A percentile compares a stretch with the other conserved stretches of the same genome.
These are phyloP conservation scores for Capsicum chinense DNA, from an alignment of 257 asterid genomes.

Conservation along the genomic window DNA sequence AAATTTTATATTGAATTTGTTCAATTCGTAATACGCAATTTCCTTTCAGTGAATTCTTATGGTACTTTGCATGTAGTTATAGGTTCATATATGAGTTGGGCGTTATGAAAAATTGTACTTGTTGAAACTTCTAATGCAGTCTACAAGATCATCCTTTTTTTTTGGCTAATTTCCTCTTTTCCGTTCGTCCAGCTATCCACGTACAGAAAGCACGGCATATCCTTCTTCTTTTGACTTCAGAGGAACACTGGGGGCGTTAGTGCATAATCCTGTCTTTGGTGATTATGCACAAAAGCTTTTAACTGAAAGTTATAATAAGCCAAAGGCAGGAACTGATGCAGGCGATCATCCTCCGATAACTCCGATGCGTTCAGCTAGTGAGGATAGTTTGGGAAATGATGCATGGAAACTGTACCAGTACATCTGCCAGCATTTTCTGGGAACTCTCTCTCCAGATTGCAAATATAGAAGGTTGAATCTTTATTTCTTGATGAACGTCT, in stretches of 20 bases:
- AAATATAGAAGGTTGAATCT: slow-evolving; percentile 64
- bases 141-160: slow-evolving; percentile 3
- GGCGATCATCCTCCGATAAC: slow-evolving; percentile 98
- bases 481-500: background rate
- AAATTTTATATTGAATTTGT: background rate
- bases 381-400: slow-evolving; percentile 77
- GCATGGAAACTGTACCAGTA: slow-evolving; percentile 86
- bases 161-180: slow-evolving; percentile 29
- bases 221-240: slow-evolving; percentile 87
- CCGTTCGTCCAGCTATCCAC: slow-evolving; percentile 69
- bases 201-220: slow-evolving; percentile 94
- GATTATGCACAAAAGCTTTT: slow-evolving; percentile 65
- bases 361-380: slow-evolving; percentile 83
- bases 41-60: background rate
- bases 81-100: background rate
- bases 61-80: background rate
- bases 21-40: background rate
- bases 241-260: slow-evolving; percentile 73
- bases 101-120: background rate
- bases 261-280: slow-evolving; percentile 62
- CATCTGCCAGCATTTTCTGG: slow-evolving; percentile 88
- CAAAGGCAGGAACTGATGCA: slow-evolving; percentile 80
- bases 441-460: slow-evolving; percentile 85
- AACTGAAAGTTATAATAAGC: slow-evolving; percentile 64
- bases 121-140: slow-evolving; percentile 13